phyloP scores from a whole-genome alignment of 2,329 filamentous ascomycete genomes.

The Diaporthe amygdali region DNA sequence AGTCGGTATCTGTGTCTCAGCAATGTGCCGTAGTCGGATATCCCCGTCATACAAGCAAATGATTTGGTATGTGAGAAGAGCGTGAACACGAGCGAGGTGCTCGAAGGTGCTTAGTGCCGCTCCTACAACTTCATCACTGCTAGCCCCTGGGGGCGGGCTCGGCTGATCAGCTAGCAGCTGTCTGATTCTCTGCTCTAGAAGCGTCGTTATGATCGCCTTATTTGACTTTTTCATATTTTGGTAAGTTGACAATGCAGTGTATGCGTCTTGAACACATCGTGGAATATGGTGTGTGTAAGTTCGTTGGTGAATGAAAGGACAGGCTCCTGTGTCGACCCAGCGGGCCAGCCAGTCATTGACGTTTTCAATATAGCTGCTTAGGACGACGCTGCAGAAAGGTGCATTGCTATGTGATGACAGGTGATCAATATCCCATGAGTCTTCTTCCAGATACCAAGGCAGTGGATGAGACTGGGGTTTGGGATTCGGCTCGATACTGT shows the following conservation, averaged over 20 bases:
- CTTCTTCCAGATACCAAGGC: conserved; percentile 16
- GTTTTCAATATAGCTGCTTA: conserved; percentile 23
- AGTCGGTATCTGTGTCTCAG: conserved; percentile 34
- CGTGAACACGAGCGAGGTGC: conserved; percentile 50
- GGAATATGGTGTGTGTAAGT: conserved; percentile 36
- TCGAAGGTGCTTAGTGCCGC: conserved; percentile 23
- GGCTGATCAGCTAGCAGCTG: conserved; percentile 22
- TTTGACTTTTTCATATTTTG: conserved; percentile 25
- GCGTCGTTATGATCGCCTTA: conserved; percentile 23
- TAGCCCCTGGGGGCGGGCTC: not conserved
- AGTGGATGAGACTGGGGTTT: not conserved
- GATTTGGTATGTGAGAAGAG: conserved; percentile 54
- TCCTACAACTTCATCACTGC: not conserved
- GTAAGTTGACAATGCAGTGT: conserved; percentile 31
- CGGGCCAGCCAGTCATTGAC: conserved; percentile 32
- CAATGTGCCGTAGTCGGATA: conserved; percentile 44
- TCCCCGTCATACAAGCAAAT: conserved; percentile 57
- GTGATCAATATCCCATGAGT: conserved; percentile 27
- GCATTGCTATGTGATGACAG: not conserved
- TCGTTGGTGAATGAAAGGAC: conserved; percentile 37
- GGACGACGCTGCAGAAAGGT: not conserved
- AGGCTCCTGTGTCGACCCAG: conserved; percentile 36
- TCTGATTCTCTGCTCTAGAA: conserved; percentile 16
- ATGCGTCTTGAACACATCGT: conserved; percentile 36
- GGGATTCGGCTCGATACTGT: not conserved